phyloP scores from a whole-genome alignment of 495 filamentous ascomycete genomes.

The Penicillium antarcticum region DNA sequence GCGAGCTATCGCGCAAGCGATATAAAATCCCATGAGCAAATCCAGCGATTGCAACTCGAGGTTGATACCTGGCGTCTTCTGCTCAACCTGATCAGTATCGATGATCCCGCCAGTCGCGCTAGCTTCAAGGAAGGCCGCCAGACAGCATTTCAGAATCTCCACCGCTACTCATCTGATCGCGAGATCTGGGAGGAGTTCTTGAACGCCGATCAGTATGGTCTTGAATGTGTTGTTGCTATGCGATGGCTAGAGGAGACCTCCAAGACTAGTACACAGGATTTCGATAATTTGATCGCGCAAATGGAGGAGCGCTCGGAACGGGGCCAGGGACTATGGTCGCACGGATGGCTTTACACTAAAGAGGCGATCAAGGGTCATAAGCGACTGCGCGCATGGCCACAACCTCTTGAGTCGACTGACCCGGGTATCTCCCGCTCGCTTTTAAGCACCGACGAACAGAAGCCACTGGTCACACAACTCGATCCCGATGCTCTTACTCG shows the following conservation, averaged over 20 bases:
- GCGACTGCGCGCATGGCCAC: conserved; percentile 62
- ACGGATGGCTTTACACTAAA: conserved; percentile 90
- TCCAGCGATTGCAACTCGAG: conserved; percentile 64
- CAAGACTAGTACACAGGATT: conserved; percentile 56
- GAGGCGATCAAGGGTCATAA: conserved; percentile 88
- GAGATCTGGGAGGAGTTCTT: conserved; percentile 65
- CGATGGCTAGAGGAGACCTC: conserved; percentile 81
- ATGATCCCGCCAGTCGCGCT: conserved; percentile 36
- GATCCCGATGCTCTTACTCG: conserved; percentile 87
- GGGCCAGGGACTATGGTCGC: conserved; percentile 65
- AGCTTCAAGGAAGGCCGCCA: conserved; percentile 35
- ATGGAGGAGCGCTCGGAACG: conserved; percentile 60
- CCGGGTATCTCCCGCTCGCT: conserved; percentile 54
- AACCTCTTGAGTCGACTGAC: conserved; percentile 57
- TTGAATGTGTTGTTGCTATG: conserved; percentile 70
- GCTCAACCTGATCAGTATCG: conserved; percentile 55
- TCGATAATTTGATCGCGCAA: conserved; percentile 71
- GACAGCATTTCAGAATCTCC: conserved; percentile 41
- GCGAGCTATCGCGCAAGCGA: conserved; percentile 26
- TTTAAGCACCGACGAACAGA: conserved; percentile 54
- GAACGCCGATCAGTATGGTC: conserved; percentile 62
- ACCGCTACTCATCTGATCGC: conserved; percentile 58
- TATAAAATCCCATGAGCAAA: conserved; percentile 51
- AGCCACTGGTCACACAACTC: conserved; percentile 77
- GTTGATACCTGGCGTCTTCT: conserved; percentile 88